Base-by-base conservation (phyloP, 2,329 filamentous ascomycete genomes). In the Claviceps sp. region DNA sequence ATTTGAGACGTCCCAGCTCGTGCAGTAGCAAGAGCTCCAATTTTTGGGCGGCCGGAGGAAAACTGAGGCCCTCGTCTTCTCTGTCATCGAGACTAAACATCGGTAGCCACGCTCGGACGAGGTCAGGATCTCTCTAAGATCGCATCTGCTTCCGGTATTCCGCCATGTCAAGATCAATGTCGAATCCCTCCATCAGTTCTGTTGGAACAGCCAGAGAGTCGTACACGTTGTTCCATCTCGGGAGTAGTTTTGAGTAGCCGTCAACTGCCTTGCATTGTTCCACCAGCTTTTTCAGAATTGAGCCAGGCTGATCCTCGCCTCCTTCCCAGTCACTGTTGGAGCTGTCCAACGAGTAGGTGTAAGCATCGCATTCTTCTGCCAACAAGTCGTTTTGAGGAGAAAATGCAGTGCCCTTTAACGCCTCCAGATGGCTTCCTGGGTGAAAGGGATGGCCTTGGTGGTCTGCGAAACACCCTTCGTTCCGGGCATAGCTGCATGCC, bases 391-490 rank as follows among this genome's bases (percentile, higher is more conserved):
- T 14, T 24, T 47, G 30, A n/a, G 38, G 22, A 10, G 22, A 40
- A 37, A 51, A 49, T 7, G 53, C 38, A 16, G 51, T 49, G 11
- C 13, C 17, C 46, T 46, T 17, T 22, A 68, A 52, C 7, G 52
- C 53, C 4, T 38, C 22, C 17, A 62, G 37, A n/a, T 60, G 56
- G 19, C 61, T 54, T 14, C 52, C 19, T n/a, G 64, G 60, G n/a
- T 59, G 56, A 50, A 64, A 69, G 0, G 61, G 64, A 2, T 50
- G n/a, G 1, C 37, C 53, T 38, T 24, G 55, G 34, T 66, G 54
- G 41, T 62, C 51, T 19, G 40, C 45, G 34, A 68, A 65, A 50
- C 63, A 68, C 14, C 44, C 43, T 4, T 62, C 56, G 19, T 50
- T 46, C 22, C 56, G 58, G 10, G 59, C 65, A 40, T 66, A 67